These are phyloP conservation scores for Corylus avellana DNA, from an alignment of 306 rosid genomes.

Conservation along the genomic window DNA sequence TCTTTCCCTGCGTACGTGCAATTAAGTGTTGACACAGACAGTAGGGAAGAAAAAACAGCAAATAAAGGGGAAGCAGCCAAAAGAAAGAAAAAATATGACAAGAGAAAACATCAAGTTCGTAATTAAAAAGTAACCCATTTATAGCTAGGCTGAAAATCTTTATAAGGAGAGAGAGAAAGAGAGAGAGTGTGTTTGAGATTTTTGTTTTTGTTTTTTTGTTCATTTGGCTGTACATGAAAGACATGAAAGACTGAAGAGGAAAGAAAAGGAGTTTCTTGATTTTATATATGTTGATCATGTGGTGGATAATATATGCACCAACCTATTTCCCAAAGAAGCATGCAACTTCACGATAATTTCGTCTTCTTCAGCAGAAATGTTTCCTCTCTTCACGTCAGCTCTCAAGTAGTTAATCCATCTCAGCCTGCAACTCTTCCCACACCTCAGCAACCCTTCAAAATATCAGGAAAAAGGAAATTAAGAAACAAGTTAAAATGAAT, in stretches of 20 bases:
- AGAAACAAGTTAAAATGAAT: neutral
- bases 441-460: conserved; percentile 60
- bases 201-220: neutral
- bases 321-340: conserved; percentile 76
- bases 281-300: neutral
- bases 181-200: neutral
- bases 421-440: conserved; percentile 85
- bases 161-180: neutral
- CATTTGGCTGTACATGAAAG: neutral
- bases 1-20: no score
- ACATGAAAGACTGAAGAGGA: neutral
- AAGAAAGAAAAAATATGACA: neutral
- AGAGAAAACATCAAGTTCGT: neutral
- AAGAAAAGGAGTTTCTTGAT: neutral
- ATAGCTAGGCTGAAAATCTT: no score
- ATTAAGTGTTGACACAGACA: no score
- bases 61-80: no score
- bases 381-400: conserved; percentile 70
- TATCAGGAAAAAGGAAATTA: neutral
- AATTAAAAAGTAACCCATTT: no score
- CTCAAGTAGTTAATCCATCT: conserved; percentile 84
- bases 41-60: no score
- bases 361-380: conserved; percentile 68
- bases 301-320: neutral
- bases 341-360: conserved; percentile 55